phyloP scores from a whole-genome alignment of 306 rosid species.

The Citrullus mucosospermus region DNA sequence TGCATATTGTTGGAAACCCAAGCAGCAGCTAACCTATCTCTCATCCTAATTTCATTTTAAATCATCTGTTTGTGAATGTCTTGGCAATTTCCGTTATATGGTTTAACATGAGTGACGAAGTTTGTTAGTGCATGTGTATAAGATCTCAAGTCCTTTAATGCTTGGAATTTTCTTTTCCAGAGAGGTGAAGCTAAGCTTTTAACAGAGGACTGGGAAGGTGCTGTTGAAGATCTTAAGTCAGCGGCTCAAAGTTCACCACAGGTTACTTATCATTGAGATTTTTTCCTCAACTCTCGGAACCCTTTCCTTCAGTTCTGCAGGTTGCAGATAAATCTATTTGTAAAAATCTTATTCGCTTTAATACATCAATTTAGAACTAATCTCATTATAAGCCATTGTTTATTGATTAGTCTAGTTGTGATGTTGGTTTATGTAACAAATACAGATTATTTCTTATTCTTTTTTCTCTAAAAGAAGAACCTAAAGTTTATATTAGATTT shows the following conservation, averaged over 20 bases:
- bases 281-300: background rate
- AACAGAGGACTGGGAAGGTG: constrained; percentile 96
- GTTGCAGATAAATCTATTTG: background rate
- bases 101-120: background rate
- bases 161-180: constrained; percentile 31
- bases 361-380: background rate
- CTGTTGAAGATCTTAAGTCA: constrained; percentile 80
- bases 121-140: background rate
- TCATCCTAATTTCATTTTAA: background rate
- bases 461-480: background rate
- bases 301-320: background rate
- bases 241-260: constrained; percentile 93
- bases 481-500: background rate
- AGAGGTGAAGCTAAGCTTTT: constrained; percentile 97
- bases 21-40: background rate
- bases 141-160: background rate
- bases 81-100: background rate
- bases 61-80: background rate
- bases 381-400: background rate
- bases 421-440: background rate
- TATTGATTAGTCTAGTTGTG: background rate
- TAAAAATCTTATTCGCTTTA: background rate
- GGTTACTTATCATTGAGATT: constrained; percentile 22
- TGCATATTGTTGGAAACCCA: background rate
- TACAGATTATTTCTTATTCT: background rate